Percentiles rank a stretch among this genome's conserved stretches.
phyloP scores from a whole-genome alignment of 768 basidiomycete genomes.

The Tylopilus sp. region DNA sequence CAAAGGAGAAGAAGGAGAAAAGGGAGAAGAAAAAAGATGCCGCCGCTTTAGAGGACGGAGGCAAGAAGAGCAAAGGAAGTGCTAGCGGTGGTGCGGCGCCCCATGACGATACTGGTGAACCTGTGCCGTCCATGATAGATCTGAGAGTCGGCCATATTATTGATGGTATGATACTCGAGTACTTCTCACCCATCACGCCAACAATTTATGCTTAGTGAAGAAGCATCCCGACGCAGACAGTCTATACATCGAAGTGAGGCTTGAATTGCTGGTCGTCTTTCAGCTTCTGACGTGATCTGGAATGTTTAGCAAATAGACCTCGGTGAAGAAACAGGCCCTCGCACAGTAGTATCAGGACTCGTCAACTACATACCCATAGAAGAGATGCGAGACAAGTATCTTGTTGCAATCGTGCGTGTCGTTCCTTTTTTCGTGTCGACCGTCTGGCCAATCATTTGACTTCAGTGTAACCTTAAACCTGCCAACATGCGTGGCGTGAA shows the following conservation, averaged over 20 bases:
- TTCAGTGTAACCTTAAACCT: constrained; percentile 89
- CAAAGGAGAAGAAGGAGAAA: constrained; percentile 31
- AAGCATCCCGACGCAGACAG: constrained; percentile 98
- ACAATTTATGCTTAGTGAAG: constrained; percentile 55
- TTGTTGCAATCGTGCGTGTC: constrained; percentile 73
- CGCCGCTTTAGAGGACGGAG: constrained; percentile 32
- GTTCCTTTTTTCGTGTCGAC: not conserved
- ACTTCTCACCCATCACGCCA: not conserved
- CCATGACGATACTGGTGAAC: constrained; percentile 69
- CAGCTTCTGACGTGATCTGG: not conserved
- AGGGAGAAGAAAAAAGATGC: constrained; percentile 56
- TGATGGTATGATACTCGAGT: constrained; percentile 57
- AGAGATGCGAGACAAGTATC: constrained; percentile 78
- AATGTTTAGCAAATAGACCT: constrained; percentile 89
- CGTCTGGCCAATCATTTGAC: not conserved
- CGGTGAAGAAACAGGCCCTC: constrained; percentile 90
- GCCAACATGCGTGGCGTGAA: constrained; percentile 97
- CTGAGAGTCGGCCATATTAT: constrained; percentile 91
- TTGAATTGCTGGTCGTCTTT: not conserved
- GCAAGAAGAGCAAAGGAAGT: constrained; percentile 41
- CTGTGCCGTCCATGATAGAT: constrained; percentile 95
- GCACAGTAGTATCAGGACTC: constrained; percentile 95
- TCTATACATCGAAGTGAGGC: constrained; percentile 85
- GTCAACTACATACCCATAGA: constrained; percentile 97
- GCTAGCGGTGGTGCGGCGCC: constrained; percentile 28